Evolutionary conservation across 2,329 filamentous ascomycete genomes (phyloP), one percentile per base, ranked within the genome.

Genomic region (Aschersonia sp.): DNA sequence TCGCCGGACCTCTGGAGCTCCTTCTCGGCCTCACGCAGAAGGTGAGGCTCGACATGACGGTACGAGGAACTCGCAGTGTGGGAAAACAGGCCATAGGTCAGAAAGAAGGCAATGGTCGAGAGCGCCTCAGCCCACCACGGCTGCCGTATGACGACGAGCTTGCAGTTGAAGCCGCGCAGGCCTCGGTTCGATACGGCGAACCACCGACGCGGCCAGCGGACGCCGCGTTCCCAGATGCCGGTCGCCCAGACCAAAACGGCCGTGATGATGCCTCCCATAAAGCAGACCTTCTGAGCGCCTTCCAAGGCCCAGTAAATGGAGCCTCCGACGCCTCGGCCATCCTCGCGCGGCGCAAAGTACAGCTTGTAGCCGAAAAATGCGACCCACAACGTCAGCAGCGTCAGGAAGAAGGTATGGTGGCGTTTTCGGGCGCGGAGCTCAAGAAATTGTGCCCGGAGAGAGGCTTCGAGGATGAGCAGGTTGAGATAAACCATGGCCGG

Each of bases 401-500:
- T 74, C 29, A 97, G 71, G 59, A 97, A 94, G 67, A 97, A 94
- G 2, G 87, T 89, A 64, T 98, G 90, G 58, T 96, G 87, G 12
- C 92, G 83, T 44, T 88, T 78, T 42, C 92, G 83, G 44, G 88
- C 85, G 50, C 90, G 85, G 43, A 97, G 76, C 52, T 88, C 86
- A 49, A 98, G 80, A 66, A 94, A 97, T 59, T 98, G 92, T 30
- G 87, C 83, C 54, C 92, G 87, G 37, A 98, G 73, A 5, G 88
- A 95, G 45, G 87, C 88, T 65, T 98, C 92, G 64, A 98, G 85
- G 58, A 98, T 94, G 50, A 98, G 78, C 30, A 98, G 83, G 66
- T 98, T 98, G 58, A 98, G 81, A 68, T 98, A 98, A 60, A 98
- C 96, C 72, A 95, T 92, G 47, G 87, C 87, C 43, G 89, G 89